Conservation (phyloP, 2,329 filamentous ascomycete species). For the Metarhizium guizhouense region DNA sequence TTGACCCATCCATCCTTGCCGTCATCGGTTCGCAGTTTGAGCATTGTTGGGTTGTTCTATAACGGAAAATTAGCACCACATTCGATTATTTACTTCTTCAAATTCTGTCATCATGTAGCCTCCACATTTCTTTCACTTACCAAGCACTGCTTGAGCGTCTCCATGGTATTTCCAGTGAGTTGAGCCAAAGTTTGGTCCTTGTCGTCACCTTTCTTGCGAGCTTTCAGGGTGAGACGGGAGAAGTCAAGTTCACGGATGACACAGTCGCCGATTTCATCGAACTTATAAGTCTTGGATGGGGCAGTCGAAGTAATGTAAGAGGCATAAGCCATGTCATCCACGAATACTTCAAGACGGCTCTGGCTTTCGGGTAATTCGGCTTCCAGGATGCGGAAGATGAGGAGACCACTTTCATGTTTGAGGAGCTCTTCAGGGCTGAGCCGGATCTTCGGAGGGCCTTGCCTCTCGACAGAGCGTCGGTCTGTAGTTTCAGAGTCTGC, state of each 20-base stretch:
- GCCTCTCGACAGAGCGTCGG: constrained; percentile 27
- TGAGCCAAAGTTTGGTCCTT: constrained; percentile 73
- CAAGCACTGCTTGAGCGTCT: constrained; percentile 80
- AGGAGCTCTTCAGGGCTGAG: constrained; percentile 73
- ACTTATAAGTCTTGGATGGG: constrained; percentile 56
- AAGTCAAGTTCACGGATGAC: constrained; percentile 97
- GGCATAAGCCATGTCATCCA: constrained; percentile 91
- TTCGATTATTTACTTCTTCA: neutral
- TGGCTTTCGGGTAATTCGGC: constrained; percentile 71
- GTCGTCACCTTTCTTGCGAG: constrained; percentile 72
- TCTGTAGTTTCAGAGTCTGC: constrained; percentile 24
- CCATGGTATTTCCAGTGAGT: constrained; percentile 73
- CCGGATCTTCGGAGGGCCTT: constrained; percentile 63
- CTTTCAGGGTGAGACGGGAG: constrained; percentile 80
- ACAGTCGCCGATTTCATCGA: constrained; percentile 91
- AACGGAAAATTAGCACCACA: neutral
- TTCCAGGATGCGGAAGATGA: constrained; percentile 92
- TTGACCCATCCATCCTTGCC: constrained; percentile 72
- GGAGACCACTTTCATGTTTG: constrained; percentile 80
- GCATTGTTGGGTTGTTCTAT: constrained; percentile 79
- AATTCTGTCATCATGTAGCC: neutral
- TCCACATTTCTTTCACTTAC: constrained; percentile 37
- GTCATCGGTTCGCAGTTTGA: constrained; percentile 70
- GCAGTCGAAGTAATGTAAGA: constrained; percentile 77
- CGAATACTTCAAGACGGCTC: constrained; percentile 75